Conservation (phyloP, 2,329 filamentous ascomycete species). For the Xylaria sp. region DNA sequence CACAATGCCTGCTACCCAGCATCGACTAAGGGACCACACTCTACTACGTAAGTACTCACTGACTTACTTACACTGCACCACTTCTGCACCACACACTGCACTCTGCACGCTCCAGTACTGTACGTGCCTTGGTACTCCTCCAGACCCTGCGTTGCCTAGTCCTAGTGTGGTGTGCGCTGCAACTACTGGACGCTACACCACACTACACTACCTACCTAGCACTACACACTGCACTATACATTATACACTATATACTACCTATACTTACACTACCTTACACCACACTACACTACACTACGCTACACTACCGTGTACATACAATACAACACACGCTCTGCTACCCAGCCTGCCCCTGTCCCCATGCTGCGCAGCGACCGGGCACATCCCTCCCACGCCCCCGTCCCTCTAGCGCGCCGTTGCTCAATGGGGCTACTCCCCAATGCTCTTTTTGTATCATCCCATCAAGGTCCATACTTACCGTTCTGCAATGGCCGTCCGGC, state of each 20-base stretch:
- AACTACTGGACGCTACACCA: too few relatives aligned
- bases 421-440: slow-evolving; percentile 1
- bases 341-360: slow-evolving; percentile 11
- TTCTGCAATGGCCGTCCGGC: slow-evolving; percentile 13
- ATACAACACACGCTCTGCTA: slow-evolving; percentile 10
- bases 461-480: slow-evolving; percentile 12
- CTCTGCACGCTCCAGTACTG: too few relatives aligned
- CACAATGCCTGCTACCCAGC: not conserved
- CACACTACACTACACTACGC: not conserved
- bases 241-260: not conserved
- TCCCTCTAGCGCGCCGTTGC: slow-evolving; percentile 11
- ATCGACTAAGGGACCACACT: not conserved
- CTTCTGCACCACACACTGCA: not conserved
- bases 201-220: not conserved
- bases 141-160: too few relatives aligned
- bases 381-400: slow-evolving; percentile 2
- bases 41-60: not conserved
- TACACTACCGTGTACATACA: slow-evolving; percentile 19
- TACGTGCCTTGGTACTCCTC: too few relatives aligned
- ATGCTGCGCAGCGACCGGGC: slow-evolving; percentile 14
- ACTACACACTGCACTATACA: not conserved
- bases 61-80: too few relatives aligned
- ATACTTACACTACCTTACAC: not conserved
- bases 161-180: too few relatives aligned
- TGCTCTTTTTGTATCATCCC: slow-evolving; percentile 11